phyloP scores from a whole-genome alignment of 495 filamentous ascomycete genomes.

The Lepidopterella palustris region DNA sequence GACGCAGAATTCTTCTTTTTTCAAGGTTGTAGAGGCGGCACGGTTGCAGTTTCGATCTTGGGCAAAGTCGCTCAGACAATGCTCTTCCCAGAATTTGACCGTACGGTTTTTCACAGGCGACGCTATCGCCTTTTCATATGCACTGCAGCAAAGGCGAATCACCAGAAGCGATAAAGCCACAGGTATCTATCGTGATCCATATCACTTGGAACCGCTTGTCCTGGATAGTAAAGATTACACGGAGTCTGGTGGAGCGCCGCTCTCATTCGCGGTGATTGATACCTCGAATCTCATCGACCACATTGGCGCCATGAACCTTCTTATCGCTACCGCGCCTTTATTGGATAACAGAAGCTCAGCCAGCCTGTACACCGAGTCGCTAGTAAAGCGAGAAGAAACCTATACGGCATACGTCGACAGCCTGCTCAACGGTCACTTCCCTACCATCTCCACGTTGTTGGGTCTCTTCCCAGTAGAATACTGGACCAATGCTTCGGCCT shows the following conservation, averaged over 20 bases:
- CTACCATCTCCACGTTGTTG: conserved; percentile 43
- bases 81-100: not conserved
- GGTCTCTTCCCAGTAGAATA: conserved; percentile 45
- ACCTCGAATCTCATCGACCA: conserved; percentile 50
- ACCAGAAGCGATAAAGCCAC: not conserved
- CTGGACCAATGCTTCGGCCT: conserved; percentile 41
- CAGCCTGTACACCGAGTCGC: conserved; percentile 43
- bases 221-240: conserved; percentile 27
- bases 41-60: not conserved
- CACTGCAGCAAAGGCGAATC: conserved; percentile 1
- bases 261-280: conserved; percentile 52
- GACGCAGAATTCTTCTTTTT: not conserved
- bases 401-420: conserved; percentile 26
- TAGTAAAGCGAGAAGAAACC: conserved; percentile 21
- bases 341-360: conserved; percentile 38
- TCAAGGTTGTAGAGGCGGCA: not conserved
- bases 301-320: conserved; percentile 43
- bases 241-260: conserved; percentile 32
- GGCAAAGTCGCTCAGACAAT: not conserved
- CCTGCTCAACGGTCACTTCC: conserved; percentile 42
- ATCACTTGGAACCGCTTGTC: conserved; percentile 10
- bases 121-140: not conserved
- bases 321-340: conserved; percentile 45
- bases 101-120: not conserved
- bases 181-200: conserved; percentile 13